A percentile compares a stretch with the other conserved stretches of the same genome.
These are phyloP conservation scores for Pestalotiopsis sp. DNA, from an alignment of 2,329 filamentous ascomycete genomes.

Conservation along the genomic window DNA sequence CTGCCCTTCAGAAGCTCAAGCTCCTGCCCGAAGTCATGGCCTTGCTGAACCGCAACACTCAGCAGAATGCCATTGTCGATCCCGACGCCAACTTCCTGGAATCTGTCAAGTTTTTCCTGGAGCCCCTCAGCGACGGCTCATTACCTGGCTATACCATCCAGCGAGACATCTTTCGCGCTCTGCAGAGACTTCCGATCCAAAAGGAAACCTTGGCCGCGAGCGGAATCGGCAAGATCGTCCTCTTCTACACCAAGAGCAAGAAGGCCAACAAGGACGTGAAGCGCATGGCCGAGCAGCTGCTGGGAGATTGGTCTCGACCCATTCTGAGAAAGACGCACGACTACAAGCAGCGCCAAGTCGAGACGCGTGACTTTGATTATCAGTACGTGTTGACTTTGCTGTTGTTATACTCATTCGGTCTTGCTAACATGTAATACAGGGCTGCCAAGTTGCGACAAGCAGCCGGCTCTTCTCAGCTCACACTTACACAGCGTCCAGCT, in stretches of 20 bases:
- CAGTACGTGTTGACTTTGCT: conserved; percentile 47
- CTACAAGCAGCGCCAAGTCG: conserved; percentile 80
- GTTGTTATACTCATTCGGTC: neutral
- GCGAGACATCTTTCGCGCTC: conserved; percentile 84
- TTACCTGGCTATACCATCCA: conserved; percentile 97
- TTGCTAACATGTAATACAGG: conserved; percentile 34
- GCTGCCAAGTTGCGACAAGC: conserved; percentile 56
- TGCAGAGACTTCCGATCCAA: conserved; percentile 81
- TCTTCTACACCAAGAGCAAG: conserved; percentile 97
- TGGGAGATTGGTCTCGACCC: conserved; percentile 93
- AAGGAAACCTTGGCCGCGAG: conserved; percentile 90
- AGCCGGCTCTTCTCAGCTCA: conserved; percentile 46
- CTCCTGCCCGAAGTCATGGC: conserved; percentile 89
- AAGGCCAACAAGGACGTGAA: conserved; percentile 88
- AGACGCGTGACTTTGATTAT: conserved; percentile 66
- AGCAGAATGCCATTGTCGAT: conserved; percentile 83
- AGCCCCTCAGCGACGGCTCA: conserved; percentile 91
- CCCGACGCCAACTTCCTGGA: conserved; percentile 95
- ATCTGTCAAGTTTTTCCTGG: conserved; percentile 95
- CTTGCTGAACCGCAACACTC: conserved; percentile 86
- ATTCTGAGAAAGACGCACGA: conserved; percentile 94
- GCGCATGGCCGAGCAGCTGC: conserved; percentile 87
- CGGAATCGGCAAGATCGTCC: conserved; percentile 92
- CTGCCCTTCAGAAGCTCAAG: conserved; percentile 90
- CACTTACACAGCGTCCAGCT: conserved; percentile 51